Conservation (phyloP, 805 yeast genomes). For the Lipomyces mesembrius region DNA sequence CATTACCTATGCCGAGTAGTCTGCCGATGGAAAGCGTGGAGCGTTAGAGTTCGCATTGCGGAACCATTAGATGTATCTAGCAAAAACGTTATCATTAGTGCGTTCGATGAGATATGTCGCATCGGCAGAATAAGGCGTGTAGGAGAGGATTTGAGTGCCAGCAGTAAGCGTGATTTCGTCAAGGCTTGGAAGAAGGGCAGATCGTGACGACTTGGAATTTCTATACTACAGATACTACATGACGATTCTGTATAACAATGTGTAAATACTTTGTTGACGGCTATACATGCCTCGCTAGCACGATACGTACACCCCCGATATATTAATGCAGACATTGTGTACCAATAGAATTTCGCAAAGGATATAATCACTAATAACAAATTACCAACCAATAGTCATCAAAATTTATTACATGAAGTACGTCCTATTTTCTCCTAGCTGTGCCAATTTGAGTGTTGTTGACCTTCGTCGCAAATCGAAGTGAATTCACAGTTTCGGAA, state of each 20-base stretch:
- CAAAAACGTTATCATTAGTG: conserved; percentile 24
- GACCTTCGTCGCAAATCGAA: conserved; percentile 79
- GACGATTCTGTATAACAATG: not conserved
- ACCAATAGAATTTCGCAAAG: not conserved
- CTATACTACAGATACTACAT: not conserved
- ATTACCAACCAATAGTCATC: not conserved
- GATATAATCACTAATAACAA: not conserved
- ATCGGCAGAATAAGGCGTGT: conserved; percentile 57
- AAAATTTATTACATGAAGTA: not conserved
- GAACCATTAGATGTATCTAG: conserved; percentile 38
- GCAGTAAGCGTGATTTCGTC: conserved; percentile 54
- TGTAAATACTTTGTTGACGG: not conserved
- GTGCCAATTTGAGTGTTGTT: conserved; percentile 42
- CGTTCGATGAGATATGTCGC: conserved; percentile 41
- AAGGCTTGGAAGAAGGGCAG: conserved; percentile 44
- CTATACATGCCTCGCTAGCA: not conserved
- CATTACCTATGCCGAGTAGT: conserved; percentile 42
- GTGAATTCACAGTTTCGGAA: conserved; percentile 79
- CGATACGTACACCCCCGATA: not conserved
- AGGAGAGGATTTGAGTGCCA: conserved; percentile 52
- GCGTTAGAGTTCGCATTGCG: conserved; percentile 42
- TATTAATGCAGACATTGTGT: not conserved
- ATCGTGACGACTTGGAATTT: conserved; percentile 8
- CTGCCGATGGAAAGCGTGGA: conserved; percentile 38
- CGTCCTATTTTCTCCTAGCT: conserved; percentile 26